Evolutionary conservation across 805 yeast species (phyloP), one percentile per base, ranked within the genome.

Genomic region (Ogataea naganishii): DNA sequence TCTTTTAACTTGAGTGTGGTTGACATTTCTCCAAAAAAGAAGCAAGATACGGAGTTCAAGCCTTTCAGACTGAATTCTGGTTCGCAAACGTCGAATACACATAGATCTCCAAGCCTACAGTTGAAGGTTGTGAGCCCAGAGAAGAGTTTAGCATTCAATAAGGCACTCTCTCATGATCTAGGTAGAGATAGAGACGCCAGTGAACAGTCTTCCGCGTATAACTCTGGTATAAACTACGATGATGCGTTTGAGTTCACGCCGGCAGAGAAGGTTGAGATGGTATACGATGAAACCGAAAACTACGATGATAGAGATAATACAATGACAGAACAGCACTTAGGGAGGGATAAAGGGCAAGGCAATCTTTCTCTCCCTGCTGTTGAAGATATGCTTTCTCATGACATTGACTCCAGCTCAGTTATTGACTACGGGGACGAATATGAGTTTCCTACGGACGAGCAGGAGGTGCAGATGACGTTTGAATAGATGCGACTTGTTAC

Each of bases 361-460:
- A n/a, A n/a, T n/a, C n/a, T n/a, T n/a, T n/a, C n/a, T n/a, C n/a
- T n/a, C n/a, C n/a, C n/a, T n/a, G n/a, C n/a, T n/a, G n/a, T n/a
- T n/a, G n/a, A n/a, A n/a, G n/a, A n/a, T n/a, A n/a, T n/a, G n/a
- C n/a, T n/a, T n/a, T n/a, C n/a, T n/a, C n/a, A n/a, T n/a, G n/a
- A n/a, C n/a, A n/a, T n/a, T n/a, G n/a, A n/a, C n/a, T n/a, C n/a
- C n/a, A n/a, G n/a, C n/a, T n/a, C n/a, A n/a, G n/a, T 10, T 5
- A 33, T 47, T 14, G 44, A 51, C 32, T 53, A 53, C 32, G 57
- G 40, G 11, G 61, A 56, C 33, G 58, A 49, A 17, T 54, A 50
- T 16, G 61, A 56, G 30, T 56, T 56, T 24, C 55, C 58, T 11
- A 35, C 37, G 8, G 54, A 51, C 30, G 60, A 51, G 29, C 45